Evolutionary conservation across 768 basidiomycete genomes (phyloP), one percentile per base, ranked within the genome.

Genomic region (Mycena floridula): DNA sequence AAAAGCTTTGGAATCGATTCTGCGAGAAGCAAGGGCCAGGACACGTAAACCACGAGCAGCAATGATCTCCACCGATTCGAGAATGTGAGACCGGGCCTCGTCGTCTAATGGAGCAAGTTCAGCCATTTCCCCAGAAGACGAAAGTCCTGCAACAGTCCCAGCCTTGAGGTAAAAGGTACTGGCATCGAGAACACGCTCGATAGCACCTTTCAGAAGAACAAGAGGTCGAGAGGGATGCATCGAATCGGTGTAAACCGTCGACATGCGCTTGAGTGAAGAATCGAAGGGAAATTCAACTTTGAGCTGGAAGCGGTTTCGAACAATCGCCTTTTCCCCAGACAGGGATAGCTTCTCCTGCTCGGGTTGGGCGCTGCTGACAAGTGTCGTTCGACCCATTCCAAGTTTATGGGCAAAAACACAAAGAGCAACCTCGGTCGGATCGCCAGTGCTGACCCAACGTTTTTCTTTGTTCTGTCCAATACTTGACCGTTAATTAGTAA

Each of bases 341-440:
- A n/a, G n/a, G n/a, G n/a, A n/a, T n/a, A n/a, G n/a, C n/a, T n/a
- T n/a, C n/a, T n/a, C n/a, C n/a, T n/a, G n/a, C n/a, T n/a, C n/a
- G n/a, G n/a, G n/a, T n/a, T n/a, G n/a, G n/a, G n/a, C n/a, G n/a
- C n/a, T n/a, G n/a, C n/a, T n/a, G 6, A 61, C 58, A 7, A 69
- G 50, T 15, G 46, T 52, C 15, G 61, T 49, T 16, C 62, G 59
- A 7, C 76, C 74, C 36, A 69, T 64, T 2, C 67, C 66, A 37
- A 77, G 62, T 46, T 72, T 74, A 40, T 68, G 66, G 2, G 76
- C 74, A 44, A 77, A 74, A 18, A 76, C 74, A 51, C 76, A 75
- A 4, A 78, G 66, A 3, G 76, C 76, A n/a, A 76, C 68, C 51
- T 78, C 75, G 2, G 77, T 77, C 2, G 77, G 74, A 49, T 77